These are phyloP conservation scores for Magnolia officinalis DNA, from an alignment of 164 flowering plant genomes.

Conservation along the genomic window DNA sequence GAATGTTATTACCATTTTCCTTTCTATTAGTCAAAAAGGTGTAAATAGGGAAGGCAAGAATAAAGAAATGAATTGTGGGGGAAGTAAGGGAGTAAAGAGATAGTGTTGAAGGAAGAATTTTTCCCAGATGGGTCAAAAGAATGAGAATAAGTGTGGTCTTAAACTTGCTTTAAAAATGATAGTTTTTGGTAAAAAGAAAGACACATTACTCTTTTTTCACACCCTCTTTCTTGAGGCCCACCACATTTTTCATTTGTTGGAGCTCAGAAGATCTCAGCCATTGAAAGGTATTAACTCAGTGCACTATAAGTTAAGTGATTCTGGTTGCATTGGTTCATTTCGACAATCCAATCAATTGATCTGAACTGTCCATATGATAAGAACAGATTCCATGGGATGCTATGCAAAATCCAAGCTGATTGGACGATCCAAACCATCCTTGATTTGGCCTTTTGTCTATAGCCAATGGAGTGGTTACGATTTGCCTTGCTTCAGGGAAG, in stretches of 20 bases:
- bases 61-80: conserved; percentile 62
- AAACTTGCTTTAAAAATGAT: conserved; percentile 48
- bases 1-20: no score
- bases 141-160: conserved; percentile 55
- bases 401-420: no score
- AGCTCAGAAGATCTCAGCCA: conserved; percentile 7
- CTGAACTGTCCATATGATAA: no score
- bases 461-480: no score
- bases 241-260: neutral
- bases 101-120: conserved; percentile 45
- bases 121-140: conserved; percentile 57
- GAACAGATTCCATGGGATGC: no score
- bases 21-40: neutral
- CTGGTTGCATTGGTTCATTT: no score
- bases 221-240: neutral
- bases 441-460: no score
- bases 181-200: conserved; percentile 27
- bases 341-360: no score
- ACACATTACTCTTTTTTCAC: conserved; percentile 6
- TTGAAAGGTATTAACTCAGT: neutral
- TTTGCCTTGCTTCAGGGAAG: no score
- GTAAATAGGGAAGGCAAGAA: conserved; percentile 30
- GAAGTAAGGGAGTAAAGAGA: conserved; percentile 46
- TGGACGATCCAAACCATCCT: no score
- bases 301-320: neutral